Evolutionary conservation across 306 rosid species (phyloP).

Genomic region (Sindora glabra): DNA sequence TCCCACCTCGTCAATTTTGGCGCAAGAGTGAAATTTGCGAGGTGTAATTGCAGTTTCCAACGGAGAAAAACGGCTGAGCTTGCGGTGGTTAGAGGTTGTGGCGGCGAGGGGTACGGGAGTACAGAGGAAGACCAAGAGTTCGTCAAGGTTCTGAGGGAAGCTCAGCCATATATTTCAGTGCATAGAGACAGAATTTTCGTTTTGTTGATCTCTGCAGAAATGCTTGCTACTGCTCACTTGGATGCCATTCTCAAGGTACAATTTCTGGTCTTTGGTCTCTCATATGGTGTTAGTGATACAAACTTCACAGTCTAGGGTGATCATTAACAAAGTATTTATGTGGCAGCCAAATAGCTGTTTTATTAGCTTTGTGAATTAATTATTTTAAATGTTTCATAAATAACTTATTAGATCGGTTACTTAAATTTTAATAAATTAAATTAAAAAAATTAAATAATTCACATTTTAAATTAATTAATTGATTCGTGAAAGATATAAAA

Average conservation of each 20-base stretch:
- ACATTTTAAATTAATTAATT: too few species aligned
- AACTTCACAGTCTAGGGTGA: too few species aligned
- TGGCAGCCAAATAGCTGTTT: too few species aligned
- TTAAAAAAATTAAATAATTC: too few species aligned
- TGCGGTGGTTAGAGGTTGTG: slow-evolving; percentile 12
- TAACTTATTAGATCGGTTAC: too few species aligned
- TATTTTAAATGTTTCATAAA: too few species aligned
- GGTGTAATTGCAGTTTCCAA: not conserved
- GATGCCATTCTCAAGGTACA: slow-evolving; percentile 52
- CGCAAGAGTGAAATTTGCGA: not conserved
- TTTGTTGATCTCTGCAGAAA: slow-evolving; percentile 42
- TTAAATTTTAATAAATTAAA: too few species aligned
- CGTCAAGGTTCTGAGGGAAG: slow-evolving; percentile 50
- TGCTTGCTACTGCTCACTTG: slow-evolving; percentile 35
- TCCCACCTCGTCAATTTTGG: not conserved
- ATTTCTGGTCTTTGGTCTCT: not conserved
- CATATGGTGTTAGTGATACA: too few species aligned
- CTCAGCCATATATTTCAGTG: slow-evolving; percentile 53
- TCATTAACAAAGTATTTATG: too few species aligned
- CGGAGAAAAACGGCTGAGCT: slow-evolving; percentile 6
- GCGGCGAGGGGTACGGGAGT: slow-evolving; percentile 3
- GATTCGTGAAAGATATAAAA: too few species aligned
- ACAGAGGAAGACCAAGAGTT: slow-evolving; percentile 40
- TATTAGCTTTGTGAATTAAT: too few species aligned
- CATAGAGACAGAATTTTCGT: slow-evolving; percentile 44